Base-by-base conservation (phyloP, 2,329 filamentous ascomycete genomes). In the Aspergillus pseudoviridinutans region DNA sequence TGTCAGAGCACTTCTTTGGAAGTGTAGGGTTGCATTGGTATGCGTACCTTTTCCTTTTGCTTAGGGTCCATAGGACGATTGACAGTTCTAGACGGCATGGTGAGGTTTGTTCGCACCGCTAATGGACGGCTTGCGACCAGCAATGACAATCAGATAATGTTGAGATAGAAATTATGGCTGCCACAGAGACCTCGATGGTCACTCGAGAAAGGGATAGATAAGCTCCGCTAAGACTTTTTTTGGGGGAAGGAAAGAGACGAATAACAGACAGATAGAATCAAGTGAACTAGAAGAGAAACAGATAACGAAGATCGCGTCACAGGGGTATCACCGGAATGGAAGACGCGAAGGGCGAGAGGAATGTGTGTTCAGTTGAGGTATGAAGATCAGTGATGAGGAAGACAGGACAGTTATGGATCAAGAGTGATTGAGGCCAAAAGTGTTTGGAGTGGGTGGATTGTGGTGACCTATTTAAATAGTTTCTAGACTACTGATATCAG, bases 61-160 rank as follows among this genome's bases (percentile, higher is more conserved):
- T 89, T 87, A 60, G 82, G 69, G 75, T 94, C 83, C 61, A 85
- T 87, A 32, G 91, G 90, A 66, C 82, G 84, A 76, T 94, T 92
- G 70, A 93, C 88, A 53, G 67, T 61, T 53, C 62, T 64, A 35
- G 60, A 50, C 56, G 70, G 62, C 71, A 74, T 74, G 62, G 59
- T 68, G 64, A 49, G 54, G 38, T n/a, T 28, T 32, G 24, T 54
- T 27, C n/a, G 29, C 29, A 51, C 49, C 46, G 54, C 41, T 50
- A 24, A 24, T 25, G 22, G 12, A 47, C 25, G 22, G 2, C 24
- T 10, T 14, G 24, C 22, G 44, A 47, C 17, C 41, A 10, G 22
- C n/a, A 9, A 22, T 12, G 22, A 44, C 22, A 44, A 22, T 47
- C 10, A 47, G 12, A 14, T 5, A 35, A 35, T 35, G 12, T 17